Evolutionary conservation across 2,329 filamentous ascomycete species (phyloP), one percentile per base, ranked within the genome.

Genomic region (Fusarium algeriense): DNA sequence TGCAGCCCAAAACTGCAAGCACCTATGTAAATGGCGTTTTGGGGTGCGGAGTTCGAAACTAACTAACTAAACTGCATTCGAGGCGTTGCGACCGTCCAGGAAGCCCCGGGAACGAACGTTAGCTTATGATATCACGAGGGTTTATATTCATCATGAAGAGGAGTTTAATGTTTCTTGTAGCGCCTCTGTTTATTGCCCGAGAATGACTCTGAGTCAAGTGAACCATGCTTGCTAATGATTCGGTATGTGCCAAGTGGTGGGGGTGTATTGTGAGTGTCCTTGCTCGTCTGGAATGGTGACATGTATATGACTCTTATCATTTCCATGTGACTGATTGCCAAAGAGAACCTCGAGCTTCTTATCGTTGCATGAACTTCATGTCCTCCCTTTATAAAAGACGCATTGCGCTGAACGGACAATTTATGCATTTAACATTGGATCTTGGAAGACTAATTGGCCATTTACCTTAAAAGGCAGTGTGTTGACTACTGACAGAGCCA

Each of bases 1-100:
- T 48, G 40, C 38, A 54, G 32, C 44, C 48, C 38, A 45, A 48
- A 58, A 45, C 48, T 43, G 53, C 52, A 64, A 32, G 59, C 59
- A 67, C 59, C 59, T 71, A 61, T 72, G 48, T 66, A 73, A 50
- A 71, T 71, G 78, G 78, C 77, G 78, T 80, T 80, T 67, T 64
- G 77, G 78, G 77, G 75, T 71, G 75, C 43, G 77, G 77, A 74
- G 73, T 79, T 77, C 75, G 67, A 30, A 30, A 30, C 30, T 11
- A 30, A 52, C 32, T 38, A 34, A 75, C 74, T 78, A 48, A 58
- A 77, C 75, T 78, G 77, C 76, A 80, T 78, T 78, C 76, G 67
- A 76, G 76, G 67, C 70, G 74, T 77, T 74, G 61, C 63, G 69
- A 70, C 62, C 69, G 64, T 63, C 66, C 52, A 64, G 64, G 57